Evolutionary conservation across 805 yeast species (phyloP), one percentile per base, ranked within the genome.

Genomic region (Ogataea salicorniae): DNA sequence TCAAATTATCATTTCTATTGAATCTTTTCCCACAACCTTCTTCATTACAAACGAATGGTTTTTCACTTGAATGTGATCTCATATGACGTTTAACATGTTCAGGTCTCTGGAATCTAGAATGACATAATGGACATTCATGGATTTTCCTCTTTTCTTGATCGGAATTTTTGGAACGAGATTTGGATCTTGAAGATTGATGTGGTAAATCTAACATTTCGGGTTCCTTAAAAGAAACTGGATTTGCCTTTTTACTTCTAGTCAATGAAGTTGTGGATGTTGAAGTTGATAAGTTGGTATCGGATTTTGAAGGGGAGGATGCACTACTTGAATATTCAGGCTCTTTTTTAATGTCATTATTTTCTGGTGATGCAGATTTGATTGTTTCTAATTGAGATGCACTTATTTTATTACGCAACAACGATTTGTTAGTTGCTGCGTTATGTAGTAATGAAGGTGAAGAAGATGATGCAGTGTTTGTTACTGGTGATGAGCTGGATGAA

Each of bases 61-160:
- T 79, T 52, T 79, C 83, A 11, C 76, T 67, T 5, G 80, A 74
- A 61, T 79, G 84, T 39, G 78, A 71, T 58, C 80, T 73, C 75
- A 79, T 70, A 57, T 79, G 81, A 51, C 87, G 62, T 60, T 79
- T 83, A 29, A 83, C 89, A 62, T 83, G 89, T 57, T 83, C 89
- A 2, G 89, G 85, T 53, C 86, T 64, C 60, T 81, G 87, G 69
- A 82, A 82, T 43, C 76, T 64, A 37, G 80, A 73, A 42, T 76
- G 79, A 59, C 88, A 81, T 38, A 81, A 61, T 1, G 86, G 86
- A 65, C 89, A 83, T 53, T 72, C 73, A 62, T 83, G 87, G 43
- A 72, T 71, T 62, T 81, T 83, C 57, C 79, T 80, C 43, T 76
- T 73, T 45, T 70, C 68, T 55, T 69, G 60, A 36, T 53, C 58